These are phyloP conservation scores for Nitzschia sp. DNA, from an alignment of 108 stramenopile genomes.

Conservation along the genomic window DNA sequence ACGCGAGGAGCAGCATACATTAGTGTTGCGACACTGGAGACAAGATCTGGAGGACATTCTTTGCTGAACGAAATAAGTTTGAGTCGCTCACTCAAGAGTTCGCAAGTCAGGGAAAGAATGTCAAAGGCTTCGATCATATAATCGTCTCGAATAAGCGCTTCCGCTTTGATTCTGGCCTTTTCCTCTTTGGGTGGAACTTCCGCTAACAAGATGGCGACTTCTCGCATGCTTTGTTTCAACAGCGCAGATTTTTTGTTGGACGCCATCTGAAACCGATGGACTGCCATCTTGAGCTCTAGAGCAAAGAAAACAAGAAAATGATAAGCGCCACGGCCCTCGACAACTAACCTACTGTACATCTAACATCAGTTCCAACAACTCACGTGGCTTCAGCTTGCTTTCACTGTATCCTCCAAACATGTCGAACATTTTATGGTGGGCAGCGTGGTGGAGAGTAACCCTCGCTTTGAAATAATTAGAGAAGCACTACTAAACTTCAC, in stretches of 20 bases:
- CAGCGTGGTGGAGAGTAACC: too few species aligned
- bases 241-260: conserved; percentile 88
- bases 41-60: conserved; percentile 78
- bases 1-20: conserved; percentile 78
- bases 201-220: conserved; percentile 76
- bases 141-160: conserved; percentile 88
- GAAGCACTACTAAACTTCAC: too few species aligned
- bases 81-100: conserved; percentile 80
- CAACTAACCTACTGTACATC: not conserved
- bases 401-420: conserved; percentile 55
- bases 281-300: conserved; percentile 86
- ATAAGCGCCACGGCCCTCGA: not conserved
- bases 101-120: conserved; percentile 78
- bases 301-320: not conserved
- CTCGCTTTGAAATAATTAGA: too few species aligned
- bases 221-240: conserved; percentile 79
- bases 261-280: conserved; percentile 79
- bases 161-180: conserved; percentile 88
- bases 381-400: conserved; percentile 64
- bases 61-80: conserved; percentile 62
- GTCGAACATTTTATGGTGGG: conserved; percentile 33
- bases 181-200: conserved; percentile 89
- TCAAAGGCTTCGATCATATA: conserved; percentile 87
- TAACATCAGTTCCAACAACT: conserved; percentile 7
- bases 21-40: conserved; percentile 66